Conservation (phyloP, 192 early-diverging fungal species). For the Coemansia umbellata region DNA sequence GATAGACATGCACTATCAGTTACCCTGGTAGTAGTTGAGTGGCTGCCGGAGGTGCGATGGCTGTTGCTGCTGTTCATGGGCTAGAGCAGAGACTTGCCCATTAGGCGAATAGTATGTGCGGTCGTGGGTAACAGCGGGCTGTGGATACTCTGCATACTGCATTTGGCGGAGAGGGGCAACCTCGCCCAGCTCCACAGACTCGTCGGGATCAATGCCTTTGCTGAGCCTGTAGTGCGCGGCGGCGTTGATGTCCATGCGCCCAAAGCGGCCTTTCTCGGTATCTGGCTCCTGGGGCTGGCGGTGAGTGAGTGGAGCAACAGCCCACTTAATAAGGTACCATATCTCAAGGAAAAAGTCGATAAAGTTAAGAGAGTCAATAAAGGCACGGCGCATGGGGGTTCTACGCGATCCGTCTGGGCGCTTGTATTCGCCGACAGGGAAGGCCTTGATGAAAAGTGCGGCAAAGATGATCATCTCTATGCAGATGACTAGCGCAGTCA, state of each 20-base stretch:
- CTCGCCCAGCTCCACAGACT: conserved; percentile 26
- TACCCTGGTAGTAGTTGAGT: background rate
- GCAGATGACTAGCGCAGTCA: conserved; percentile 54
- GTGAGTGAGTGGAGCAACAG: conserved; percentile 26
- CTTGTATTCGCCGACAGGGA: conserved; percentile 30
- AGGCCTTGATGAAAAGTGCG: conserved; percentile 53
- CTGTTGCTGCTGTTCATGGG: background rate
- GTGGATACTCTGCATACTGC: conserved; percentile 4
- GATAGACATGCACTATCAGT: background rate
- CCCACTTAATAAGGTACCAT: conserved; percentile 46
- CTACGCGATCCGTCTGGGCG: conserved; percentile 27
- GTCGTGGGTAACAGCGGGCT: conserved; percentile 3
- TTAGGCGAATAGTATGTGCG: background rate
- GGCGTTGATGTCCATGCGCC: conserved; percentile 49
- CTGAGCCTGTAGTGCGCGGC: conserved; percentile 38
- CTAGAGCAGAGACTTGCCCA: background rate
- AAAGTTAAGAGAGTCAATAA: conserved; percentile 51
- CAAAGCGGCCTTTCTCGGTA: conserved; percentile 47
- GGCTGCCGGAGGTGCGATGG: too few species aligned
- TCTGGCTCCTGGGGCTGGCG: conserved; percentile 29
- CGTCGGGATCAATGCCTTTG: conserved; percentile 16
- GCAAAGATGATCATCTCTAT: conserved; percentile 57
- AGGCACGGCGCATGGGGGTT: conserved; percentile 46
- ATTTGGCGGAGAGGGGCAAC: conserved; percentile 29
- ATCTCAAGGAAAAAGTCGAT: conserved; percentile 42